Evolutionary conservation across 805 yeast genomes (phyloP).

Genomic region (Wickerhamomyces alni): DNA sequence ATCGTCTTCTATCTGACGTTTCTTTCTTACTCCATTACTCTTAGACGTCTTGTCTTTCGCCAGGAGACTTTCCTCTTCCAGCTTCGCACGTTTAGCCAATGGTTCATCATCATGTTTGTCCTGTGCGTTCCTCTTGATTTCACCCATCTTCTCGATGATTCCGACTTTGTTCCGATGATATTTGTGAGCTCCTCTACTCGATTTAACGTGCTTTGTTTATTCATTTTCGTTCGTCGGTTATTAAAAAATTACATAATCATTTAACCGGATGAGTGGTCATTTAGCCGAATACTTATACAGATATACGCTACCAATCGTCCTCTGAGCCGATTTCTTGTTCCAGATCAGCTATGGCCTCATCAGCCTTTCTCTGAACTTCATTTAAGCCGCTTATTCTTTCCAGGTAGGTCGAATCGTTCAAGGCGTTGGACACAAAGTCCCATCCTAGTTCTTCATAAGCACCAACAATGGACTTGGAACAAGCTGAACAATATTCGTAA

Average conservation of each 20-base stretch:
- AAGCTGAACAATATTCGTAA: slow-evolving; percentile 80
- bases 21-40: slow-evolving; percentile 13
- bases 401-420: slow-evolving; percentile 59
- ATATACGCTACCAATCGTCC: slow-evolving; percentile 18
- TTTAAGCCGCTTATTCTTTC: slow-evolving; percentile 78
- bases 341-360: slow-evolving; percentile 25
- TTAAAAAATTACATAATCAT: neutral
- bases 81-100: slow-evolving; percentile 21
- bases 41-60: slow-evolving; percentile 9
- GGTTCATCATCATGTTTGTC: slow-evolving; percentile 24
- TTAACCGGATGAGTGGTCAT: too few relatives aligned
- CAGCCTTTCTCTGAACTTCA: slow-evolving; percentile 67
- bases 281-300: neutral
- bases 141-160: slow-evolving; percentile 8
- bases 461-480: slow-evolving; percentile 56
- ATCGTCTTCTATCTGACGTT: slow-evolving; percentile 4
- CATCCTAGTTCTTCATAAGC: slow-evolving; percentile 55
- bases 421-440: slow-evolving; percentile 72
- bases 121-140: slow-evolving; percentile 9
- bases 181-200: too few relatives aligned
- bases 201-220: too few relatives aligned
- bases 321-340: slow-evolving; percentile 22
- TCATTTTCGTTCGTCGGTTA: neutral
- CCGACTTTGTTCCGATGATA: too few relatives aligned
- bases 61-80: slow-evolving; percentile 23